Evolutionary conservation across 139 green algal genomes (phyloP).

Genomic region (Tetradesmus obliquus): DNA sequence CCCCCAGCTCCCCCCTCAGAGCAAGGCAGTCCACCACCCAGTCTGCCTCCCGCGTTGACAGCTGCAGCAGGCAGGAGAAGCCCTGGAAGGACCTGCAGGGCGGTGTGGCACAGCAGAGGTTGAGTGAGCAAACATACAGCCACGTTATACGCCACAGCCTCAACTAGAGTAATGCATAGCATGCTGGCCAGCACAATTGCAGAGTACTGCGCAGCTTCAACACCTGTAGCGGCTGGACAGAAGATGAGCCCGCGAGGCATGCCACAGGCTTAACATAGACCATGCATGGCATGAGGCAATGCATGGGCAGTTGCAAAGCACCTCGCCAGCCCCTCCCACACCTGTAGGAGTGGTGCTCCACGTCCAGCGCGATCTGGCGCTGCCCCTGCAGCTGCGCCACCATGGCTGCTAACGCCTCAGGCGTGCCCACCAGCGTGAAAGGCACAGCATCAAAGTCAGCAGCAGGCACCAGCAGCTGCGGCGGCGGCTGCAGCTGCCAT

Average conservation of each 20-base stretch:
- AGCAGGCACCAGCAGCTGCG: neutral
- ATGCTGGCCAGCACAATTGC: too few species aligned
- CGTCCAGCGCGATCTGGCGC: conserved; percentile 85
- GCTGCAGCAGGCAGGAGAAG: conserved; percentile 95
- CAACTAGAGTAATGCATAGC: too few species aligned
- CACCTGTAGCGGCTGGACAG: too few species aligned
- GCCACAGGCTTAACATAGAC: too few species aligned
- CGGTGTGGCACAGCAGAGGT: neutral
- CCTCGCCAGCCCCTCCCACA: neutral
- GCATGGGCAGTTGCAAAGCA: too few species aligned
- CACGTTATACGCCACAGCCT: too few species aligned
- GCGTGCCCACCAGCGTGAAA: conserved; percentile 71
- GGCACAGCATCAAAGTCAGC: conserved; percentile 54
- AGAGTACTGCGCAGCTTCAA: too few species aligned
- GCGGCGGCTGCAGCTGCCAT: conserved; percentile 37
- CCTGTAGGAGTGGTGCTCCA: conserved; percentile 91
- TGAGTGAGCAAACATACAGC: too few species aligned
- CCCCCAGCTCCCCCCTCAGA: conserved; percentile 70
- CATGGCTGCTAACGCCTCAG: conserved; percentile 56
- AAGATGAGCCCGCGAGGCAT: too few species aligned
- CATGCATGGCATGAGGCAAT: too few species aligned
- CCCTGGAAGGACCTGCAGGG: conserved; percentile 72
- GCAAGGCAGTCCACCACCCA: conserved; percentile 89
- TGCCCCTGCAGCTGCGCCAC: conserved; percentile 55
- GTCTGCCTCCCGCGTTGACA: conserved; percentile 87